phyloP scores from a whole-genome alignment of 2,329 filamentous ascomycete species.

The Venturia nashicola region DNA sequence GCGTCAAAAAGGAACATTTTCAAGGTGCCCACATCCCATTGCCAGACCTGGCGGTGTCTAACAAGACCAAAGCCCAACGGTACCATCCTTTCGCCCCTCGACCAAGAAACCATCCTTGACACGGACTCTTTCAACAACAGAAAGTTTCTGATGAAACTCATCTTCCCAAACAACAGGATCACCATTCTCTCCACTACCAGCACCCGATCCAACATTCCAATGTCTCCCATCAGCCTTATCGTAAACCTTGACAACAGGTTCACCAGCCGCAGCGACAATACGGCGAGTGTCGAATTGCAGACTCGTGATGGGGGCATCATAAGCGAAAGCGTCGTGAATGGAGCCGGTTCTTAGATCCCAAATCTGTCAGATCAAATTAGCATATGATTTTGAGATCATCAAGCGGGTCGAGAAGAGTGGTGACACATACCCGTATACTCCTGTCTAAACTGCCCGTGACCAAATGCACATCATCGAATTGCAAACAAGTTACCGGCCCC shows the following conservation, averaged over 20 bases:
- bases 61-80: constrained; percentile 67
- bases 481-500: constrained; percentile 81
- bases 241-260: constrained; percentile 93
- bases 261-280: constrained; percentile 81
- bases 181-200: background rate
- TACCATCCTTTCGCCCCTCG: constrained; percentile 77
- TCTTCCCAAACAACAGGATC: constrained; percentile 49
- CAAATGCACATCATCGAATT: constrained; percentile 91
- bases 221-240: constrained; percentile 93
- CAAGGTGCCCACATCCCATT: too few species aligned
- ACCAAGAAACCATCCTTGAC: constrained; percentile 90
- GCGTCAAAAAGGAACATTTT: too few species aligned
- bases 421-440: constrained; percentile 71
- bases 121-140: constrained; percentile 65
- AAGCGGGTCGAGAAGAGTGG: background rate
- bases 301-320: constrained; percentile 79
- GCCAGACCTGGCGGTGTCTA: background rate
- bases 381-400: background rate
- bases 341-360: constrained; percentile 96
- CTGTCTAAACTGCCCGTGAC: constrained; percentile 88
- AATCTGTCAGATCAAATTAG: constrained; percentile 48
- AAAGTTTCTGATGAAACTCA: constrained; percentile 42
- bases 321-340: constrained; percentile 91
- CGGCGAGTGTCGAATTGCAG: constrained; percentile 94
- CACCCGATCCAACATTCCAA: constrained; percentile 87